phyloP scores from a whole-genome alignment of 805 yeast genomes.

The Ogataea methylovora region DNA sequence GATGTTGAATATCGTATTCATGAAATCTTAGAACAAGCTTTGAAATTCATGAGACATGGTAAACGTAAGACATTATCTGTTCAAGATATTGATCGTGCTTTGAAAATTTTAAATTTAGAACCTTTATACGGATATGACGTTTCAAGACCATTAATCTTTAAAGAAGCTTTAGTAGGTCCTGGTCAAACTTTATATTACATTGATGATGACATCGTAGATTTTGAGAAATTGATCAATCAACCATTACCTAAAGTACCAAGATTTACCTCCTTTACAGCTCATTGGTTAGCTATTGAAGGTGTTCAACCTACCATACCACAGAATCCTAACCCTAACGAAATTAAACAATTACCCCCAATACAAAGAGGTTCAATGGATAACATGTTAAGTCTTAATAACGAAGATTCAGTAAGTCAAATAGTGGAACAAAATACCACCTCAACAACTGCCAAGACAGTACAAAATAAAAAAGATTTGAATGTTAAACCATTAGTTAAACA shows the following conservation, averaged over 20 bases:
- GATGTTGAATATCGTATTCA: conserved; percentile 97
- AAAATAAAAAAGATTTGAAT: conserved; percentile 38
- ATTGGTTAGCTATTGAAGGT: conserved; percentile 97
- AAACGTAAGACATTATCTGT: conserved; percentile 78
- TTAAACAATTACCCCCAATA: conserved; percentile 68
- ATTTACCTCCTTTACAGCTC: conserved; percentile 86
- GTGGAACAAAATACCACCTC: conserved; percentile 14
- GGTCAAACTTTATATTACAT: conserved; percentile 91
- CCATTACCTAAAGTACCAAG: conserved; percentile 95
- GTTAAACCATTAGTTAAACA: conserved; percentile 92
- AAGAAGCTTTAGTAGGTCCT: conserved; percentile 82
- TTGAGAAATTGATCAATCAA: conserved; percentile 86
- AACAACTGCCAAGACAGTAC: not conserved
- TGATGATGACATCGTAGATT: conserved; percentile 88
- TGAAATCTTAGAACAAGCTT: conserved; percentile 92
- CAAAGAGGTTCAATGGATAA: conserved; percentile 78
- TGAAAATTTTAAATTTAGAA: conserved; percentile 83
- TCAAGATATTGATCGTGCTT: conserved; percentile 72
- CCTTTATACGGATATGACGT: conserved; percentile 87
- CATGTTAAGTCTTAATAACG: conserved; percentile 45
- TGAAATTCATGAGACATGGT: conserved; percentile 91
- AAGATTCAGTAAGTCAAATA: conserved; percentile 17
- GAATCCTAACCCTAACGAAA: conserved; percentile 80
- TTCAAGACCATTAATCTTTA: conserved; percentile 62
- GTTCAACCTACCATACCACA: conserved; percentile 97